Percentiles rank a stretch among this genome's conserved stretches.
These are phyloP conservation scores for Hemileccinum impolitum DNA, from an alignment of 768 basidiomycete genomes.

Conservation along the genomic window DNA sequence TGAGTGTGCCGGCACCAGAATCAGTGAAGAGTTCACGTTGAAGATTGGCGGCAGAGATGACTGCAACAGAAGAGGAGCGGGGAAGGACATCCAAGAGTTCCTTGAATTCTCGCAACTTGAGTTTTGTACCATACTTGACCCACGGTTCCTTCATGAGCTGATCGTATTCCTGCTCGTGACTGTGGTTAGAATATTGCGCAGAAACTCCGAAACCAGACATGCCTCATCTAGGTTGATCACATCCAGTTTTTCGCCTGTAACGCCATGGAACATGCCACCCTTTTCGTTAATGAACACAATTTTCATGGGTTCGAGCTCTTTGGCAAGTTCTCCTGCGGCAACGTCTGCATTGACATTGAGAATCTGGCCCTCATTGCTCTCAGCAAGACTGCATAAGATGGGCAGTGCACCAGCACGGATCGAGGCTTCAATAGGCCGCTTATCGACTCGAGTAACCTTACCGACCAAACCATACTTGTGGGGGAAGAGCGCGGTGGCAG, in stretches of 20 bases:
- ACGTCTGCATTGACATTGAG: conserved; percentile 99
- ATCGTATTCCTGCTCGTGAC: conserved; percentile 75
- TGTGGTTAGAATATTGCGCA: not conserved
- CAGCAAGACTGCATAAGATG: conserved; percentile 92
- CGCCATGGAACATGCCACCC: conserved; percentile 96
- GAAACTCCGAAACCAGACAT: not conserved
- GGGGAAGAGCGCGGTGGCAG: conserved; percentile 93
- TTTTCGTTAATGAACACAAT: conserved; percentile 99
- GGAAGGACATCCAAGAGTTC: conserved; percentile 97
- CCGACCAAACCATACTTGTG: conserved; percentile 95
- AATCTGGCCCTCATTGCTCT: conserved; percentile 95
- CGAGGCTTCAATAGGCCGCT: conserved; percentile 93
- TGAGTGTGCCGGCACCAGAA: conserved; percentile 95
- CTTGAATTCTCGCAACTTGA: conserved; percentile 99
- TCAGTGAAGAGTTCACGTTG: conserved; percentile 99
- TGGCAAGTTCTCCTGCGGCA: conserved; percentile 95
- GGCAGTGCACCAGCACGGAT: conserved; percentile 96
- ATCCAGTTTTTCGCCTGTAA: conserved; percentile 93
- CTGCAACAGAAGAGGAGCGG: conserved; percentile 95
- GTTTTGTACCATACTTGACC: conserved; percentile 99
- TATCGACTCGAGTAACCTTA: conserved; percentile 92
- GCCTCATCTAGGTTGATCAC: conserved; percentile 98
- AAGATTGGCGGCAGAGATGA: conserved; percentile 88
- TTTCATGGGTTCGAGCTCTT: conserved; percentile 97
- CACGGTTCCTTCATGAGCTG: conserved; percentile 95